Conservation (phyloP, 2,329 filamentous ascomycete species). For the Fusarium dlaminii region DNA sequence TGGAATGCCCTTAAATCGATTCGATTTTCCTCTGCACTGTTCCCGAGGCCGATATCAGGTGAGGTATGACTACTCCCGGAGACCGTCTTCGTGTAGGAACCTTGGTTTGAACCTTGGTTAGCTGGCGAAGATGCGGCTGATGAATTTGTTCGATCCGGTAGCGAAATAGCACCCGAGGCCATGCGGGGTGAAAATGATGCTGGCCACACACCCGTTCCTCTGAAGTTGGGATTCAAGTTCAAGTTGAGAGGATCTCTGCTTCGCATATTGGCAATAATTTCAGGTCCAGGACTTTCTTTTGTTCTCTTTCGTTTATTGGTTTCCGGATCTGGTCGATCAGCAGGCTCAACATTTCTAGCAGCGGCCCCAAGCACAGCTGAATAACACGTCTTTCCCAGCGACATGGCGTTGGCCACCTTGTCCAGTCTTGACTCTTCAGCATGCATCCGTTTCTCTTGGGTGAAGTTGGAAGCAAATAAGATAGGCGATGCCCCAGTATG, state of each 20-base stretch:
- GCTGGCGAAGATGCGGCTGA: slow-evolving; percentile 46
- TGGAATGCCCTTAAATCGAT: slow-evolving; percentile 48
- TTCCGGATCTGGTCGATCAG: slow-evolving; percentile 14
- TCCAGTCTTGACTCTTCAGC: slow-evolving; percentile 13
- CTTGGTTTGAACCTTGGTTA: slow-evolving; percentile 35
- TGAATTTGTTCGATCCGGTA: slow-evolving; percentile 48
- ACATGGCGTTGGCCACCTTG: not conserved
- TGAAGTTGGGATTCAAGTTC: slow-evolving; percentile 1
- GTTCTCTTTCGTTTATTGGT: slow-evolving; percentile 48
- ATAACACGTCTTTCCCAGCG: slow-evolving; percentile 43
- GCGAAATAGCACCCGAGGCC: slow-evolving; percentile 15
- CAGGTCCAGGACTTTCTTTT: slow-evolving; percentile 41
- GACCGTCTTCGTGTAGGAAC: slow-evolving; percentile 30
- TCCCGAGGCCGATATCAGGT: slow-evolving; percentile 46
- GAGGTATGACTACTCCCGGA: slow-evolving; percentile 47
- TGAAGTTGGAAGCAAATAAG: slow-evolving; percentile 32
- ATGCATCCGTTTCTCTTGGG: slow-evolving; percentile 1
- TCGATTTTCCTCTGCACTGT: slow-evolving; percentile 49
- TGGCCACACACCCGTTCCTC: slow-evolving; percentile 8
- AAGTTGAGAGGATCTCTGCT: not conserved
- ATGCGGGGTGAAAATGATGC: slow-evolving; percentile 13
- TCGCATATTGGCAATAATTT: not conserved
- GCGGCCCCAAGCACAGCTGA: slow-evolving; percentile 47
- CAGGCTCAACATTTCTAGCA: slow-evolving; percentile 42
- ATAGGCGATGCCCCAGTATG: slow-evolving; percentile 54